Base-by-base conservation (phyloP, 306 rosid genomes). In the Castanea crenata region DNA sequence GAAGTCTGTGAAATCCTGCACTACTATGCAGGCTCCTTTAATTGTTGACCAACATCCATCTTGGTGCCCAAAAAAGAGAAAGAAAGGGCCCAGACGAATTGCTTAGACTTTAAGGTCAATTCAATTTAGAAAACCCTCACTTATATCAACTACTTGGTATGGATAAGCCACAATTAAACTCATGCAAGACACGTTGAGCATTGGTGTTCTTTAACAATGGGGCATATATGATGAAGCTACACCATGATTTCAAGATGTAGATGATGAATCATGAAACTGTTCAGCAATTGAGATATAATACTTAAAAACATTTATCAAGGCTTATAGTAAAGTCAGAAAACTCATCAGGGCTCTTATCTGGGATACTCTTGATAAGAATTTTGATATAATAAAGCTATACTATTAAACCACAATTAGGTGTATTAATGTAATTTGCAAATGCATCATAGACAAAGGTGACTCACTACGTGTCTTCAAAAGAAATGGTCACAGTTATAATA, bases 1-100 rank as follows among this genome's bases (percentile, higher is more conserved):
- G 74, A 90, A 91, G 75, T 93, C 93, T 32, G 88, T 89, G 57
- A 90, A 82, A 83, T 93, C 97, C 81, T 78, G 85, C 74, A 93
- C 98, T 27, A 86, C 82, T 16, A 65, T 80, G 85, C 88, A 90
- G 81, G 93, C 81, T 61, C 88, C 86, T 86, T 87, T 81, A 73
- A 91, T 84, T 51, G 97, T 91, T 55, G 91, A 87, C 88, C 87
- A 89, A 81, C 88, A 74, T 55, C 97, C 98, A 79, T 93, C 93
- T 97, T 93, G 79, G 61, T 14, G 61, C 62, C 46, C 46, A 71
- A 72, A 62, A 71, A 78, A 31, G 61, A 74, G 20, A 25, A 58
- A 65, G 16, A 38, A 58, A 55, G 10, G 29, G 25, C 8, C 32
- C 19, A 67, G 6, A 41, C 20, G 3, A 67, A 67, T 67, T 32